Conservation (phyloP, 2,329 filamentous ascomycete species). For the Hyphodiscus sp. region DNA sequence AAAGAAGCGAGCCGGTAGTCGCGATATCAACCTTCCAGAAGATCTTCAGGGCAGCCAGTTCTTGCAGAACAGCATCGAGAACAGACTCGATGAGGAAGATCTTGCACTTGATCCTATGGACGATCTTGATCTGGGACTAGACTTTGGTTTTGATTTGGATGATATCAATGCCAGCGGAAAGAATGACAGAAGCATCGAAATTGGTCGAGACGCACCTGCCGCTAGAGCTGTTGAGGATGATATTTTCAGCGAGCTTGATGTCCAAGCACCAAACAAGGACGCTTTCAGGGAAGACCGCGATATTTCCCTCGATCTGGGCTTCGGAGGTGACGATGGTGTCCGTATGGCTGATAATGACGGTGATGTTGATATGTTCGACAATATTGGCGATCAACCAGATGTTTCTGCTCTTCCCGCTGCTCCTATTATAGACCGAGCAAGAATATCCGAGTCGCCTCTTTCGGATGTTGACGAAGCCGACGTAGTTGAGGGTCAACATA, state of each 20-base stretch:
- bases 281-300: constrained; percentile 46
- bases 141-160: constrained; percentile 59
- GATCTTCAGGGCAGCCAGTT: constrained; percentile 74
- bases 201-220: constrained; percentile 77
- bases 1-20: constrained; percentile 50
- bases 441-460: constrained; percentile 64
- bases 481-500: constrained; percentile 49
- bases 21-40: constrained; percentile 63
- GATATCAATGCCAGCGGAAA: constrained; percentile 25
- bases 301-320: constrained; percentile 46
- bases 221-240: constrained; percentile 63
- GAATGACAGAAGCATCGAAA: constrained; percentile 66
- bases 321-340: constrained; percentile 45
- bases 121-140: constrained; percentile 66
- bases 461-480: constrained; percentile 63
- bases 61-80: constrained; percentile 56
- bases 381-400: constrained; percentile 51
- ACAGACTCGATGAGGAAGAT: constrained; percentile 45
- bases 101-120: constrained; percentile 46
- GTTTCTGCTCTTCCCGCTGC: constrained; percentile 42
- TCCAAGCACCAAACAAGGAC: constrained; percentile 48
- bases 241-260: constrained; percentile 56
- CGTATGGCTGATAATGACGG: constrained; percentile 57
- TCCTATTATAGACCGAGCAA: constrained; percentile 44
- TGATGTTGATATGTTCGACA: constrained; percentile 56